Percentiles rank a stretch among this genome's conserved stretches.
Evolutionary conservation across 805 yeast genomes (phyloP).

Genomic region (Wickerhamiella galacta): DNA sequence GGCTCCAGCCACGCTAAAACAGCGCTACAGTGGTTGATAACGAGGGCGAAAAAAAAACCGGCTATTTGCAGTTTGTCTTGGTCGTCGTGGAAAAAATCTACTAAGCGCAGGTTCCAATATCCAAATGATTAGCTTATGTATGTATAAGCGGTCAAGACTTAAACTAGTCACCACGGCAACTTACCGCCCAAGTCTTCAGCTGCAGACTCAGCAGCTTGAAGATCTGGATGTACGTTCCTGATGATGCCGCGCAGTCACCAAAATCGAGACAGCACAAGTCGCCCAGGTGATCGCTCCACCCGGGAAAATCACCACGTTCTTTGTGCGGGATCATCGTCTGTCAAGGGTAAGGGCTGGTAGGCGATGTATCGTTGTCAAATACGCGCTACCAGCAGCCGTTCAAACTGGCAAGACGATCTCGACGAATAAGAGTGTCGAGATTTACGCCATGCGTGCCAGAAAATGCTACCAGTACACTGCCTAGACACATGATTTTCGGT

Average conservation of each 20-base stretch:
- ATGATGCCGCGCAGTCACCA: not conserved
- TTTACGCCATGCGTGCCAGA: too few relatives aligned
- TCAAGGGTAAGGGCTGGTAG: too few relatives aligned
- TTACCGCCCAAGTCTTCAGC: not conserved
- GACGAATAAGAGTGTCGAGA: too few relatives aligned
- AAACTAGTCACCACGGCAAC: not conserved
- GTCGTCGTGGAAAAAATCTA: not conserved
- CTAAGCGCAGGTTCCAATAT: too few relatives aligned
- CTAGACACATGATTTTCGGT: too few relatives aligned
- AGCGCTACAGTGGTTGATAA: not conserved
- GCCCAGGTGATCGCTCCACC: too few relatives aligned
- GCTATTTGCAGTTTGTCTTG: conserved; percentile 1
- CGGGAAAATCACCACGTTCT: too few relatives aligned
- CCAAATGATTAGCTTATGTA: not conserved
- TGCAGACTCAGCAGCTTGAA: not conserved
- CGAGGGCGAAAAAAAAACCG: not conserved
- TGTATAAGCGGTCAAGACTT: not conserved
- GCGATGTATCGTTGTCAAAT: too few relatives aligned
- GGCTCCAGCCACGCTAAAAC: conserved; percentile 1
- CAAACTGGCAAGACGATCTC: too few relatives aligned
- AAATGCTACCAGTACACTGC: too few relatives aligned
- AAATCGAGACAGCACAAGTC: not conserved
- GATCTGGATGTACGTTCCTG: not conserved
- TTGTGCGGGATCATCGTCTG: too few relatives aligned
- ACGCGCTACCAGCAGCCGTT: too few relatives aligned